Evolutionary conservation across 2,329 filamentous ascomycete genomes (phyloP), one percentile per base, ranked within the genome.

Genomic region (Didymella glomerata): DNA sequence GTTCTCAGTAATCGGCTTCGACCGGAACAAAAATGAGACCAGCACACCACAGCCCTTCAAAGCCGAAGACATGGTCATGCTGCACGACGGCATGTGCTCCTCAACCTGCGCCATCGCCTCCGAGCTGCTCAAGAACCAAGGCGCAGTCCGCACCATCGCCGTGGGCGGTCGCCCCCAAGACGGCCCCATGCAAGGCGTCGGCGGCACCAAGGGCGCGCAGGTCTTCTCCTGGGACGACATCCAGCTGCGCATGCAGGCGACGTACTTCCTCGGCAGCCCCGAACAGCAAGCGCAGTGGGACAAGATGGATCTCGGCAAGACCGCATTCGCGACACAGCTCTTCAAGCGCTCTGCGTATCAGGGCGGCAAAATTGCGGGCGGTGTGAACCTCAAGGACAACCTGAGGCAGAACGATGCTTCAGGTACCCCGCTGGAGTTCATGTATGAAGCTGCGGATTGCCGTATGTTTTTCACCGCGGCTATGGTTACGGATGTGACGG

Each of bases 91-190:
- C 55, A 79, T 79, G 73, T 82, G 80, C 65, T 78, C 78, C 1
- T 78, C 74, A 0, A 81, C 80, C n/a, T 82, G 80, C 68, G 77
- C 79, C 40, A 78, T 82, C 58, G 80, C 78, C 60, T 69, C 73
- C n/a, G 80, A 82, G 58, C 68, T 82, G 4, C 78, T 82, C 68
- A 77, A 78, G 20, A 78, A 79, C 48, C 79, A 81, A 69, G 80
- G 74, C 10, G 76, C 74, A 25, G 75, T 81, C 32, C 75, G 77
- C 45, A 78, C 76, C 38, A 76, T 82, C 49, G 77, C 74, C 5
- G 67, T 82, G 2, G 80, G 80, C 22, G 80, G 80, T 10, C 77
- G 77, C 0, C 78, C 79, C 0, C 73, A 75, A 50, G 65, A 66
- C 20, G 76, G 76, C 10, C 77, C 78, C 42, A 81, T 79, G 68